These are phyloP conservation scores for Botrytis paeoniae DNA, from an alignment of 2,329 filamentous ascomycete genomes.

Conservation along the genomic window DNA sequence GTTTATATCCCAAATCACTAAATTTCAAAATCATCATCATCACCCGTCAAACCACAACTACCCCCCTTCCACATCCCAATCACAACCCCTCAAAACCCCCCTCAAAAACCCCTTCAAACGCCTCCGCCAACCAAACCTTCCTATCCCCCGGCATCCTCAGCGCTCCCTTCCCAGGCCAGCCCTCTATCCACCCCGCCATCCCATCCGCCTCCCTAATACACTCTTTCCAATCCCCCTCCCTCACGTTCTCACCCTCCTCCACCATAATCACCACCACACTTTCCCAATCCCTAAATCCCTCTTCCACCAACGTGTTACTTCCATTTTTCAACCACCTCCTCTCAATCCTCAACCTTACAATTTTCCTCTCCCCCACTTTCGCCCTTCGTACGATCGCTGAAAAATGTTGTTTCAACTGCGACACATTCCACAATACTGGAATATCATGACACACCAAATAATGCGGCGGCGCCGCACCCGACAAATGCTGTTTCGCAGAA, in stretches of 20 bases:
- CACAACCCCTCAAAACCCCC: too few relatives aligned
- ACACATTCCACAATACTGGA: neutral
- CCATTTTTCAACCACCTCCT: neutral
- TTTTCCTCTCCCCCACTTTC: neutral
- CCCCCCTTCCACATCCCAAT: too few relatives aligned
- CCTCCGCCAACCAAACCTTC: neutral
- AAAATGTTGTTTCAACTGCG: neutral
- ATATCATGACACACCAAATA: neutral
- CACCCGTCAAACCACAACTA: too few relatives aligned
- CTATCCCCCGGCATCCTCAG: neutral
- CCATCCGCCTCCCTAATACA: slow-evolving; percentile 8
- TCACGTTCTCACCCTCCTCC: neutral
- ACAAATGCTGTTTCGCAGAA: neutral
- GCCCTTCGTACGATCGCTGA: neutral
- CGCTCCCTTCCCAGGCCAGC: slow-evolving; percentile 4
- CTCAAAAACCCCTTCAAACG: neutral
- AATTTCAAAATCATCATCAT: too few relatives aligned
- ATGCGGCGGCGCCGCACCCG: neutral
- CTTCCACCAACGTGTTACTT: neutral
- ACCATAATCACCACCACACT: neutral
- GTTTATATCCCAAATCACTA: too few relatives aligned
- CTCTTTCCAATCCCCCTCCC: neutral
- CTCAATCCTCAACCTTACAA: neutral
- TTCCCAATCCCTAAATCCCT: neutral
- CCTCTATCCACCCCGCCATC: neutral